Percentiles rank a stretch among this genome's conserved stretches.
Evolutionary conservation across 441 rosid genomes (phyloP).

Genomic region (Pelargonium cotyledonis): DNA sequence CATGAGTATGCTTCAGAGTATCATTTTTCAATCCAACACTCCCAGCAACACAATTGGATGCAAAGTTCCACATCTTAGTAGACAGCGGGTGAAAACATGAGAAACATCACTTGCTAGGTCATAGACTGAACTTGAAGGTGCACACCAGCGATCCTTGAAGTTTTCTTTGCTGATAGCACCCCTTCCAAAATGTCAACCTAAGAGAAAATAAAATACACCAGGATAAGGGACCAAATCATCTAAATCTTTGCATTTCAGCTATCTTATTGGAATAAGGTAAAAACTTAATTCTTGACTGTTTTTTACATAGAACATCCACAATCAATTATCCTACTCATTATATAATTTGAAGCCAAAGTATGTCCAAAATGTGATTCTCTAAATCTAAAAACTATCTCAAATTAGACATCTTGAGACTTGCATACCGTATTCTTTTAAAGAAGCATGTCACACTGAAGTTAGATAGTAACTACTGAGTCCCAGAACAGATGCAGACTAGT

Average conservation of each 20-base stretch:
- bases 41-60: slow-evolving; percentile 62
- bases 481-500: too few relatives aligned
- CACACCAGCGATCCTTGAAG: background rate
- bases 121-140: background rate
- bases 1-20: slow-evolving; percentile 24
- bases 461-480: too few relatives aligned
- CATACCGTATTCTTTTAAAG: too few relatives aligned
- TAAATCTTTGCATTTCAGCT: background rate
- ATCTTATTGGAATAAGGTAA: too few relatives aligned
- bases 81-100: background rate
- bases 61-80: slow-evolving; percentile 65
- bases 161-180: background rate
- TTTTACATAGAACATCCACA: too few relatives aligned
- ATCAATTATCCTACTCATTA: too few relatives aligned
- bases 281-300: too few relatives aligned
- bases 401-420: too few relatives aligned
- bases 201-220: slow-evolving; percentile 2
- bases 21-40: slow-evolving; percentile 38
- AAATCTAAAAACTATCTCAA: too few relatives aligned
- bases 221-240: background rate
- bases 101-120: background rate
- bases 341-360: too few relatives aligned
- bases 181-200: slow-evolving; percentile 13
- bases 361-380: too few relatives aligned
- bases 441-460: too few relatives aligned